Percentiles rank a stretch among this genome's conserved stretches.
phyloP scores from a whole-genome alignment of 352 stramenopile species.

The Phytopythium chamaehyphon region DNA sequence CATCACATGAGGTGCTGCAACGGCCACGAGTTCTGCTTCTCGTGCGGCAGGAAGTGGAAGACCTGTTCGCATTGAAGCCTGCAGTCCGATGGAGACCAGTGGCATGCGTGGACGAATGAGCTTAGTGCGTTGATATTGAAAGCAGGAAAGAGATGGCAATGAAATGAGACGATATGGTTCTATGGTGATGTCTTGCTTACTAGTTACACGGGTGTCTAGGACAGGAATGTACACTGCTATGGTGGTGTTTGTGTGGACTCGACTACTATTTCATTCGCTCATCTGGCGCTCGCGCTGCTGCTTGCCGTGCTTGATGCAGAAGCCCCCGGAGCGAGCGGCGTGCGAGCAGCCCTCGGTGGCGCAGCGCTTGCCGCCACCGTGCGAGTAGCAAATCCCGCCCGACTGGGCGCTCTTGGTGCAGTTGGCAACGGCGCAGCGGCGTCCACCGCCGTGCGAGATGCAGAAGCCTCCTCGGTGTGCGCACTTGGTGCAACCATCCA shows the following conservation, averaged over 20 bases:
- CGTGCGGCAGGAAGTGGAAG: slow-evolving; percentile 34
- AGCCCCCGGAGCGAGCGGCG: slow-evolving; percentile 71
- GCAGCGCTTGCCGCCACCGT: slow-evolving; percentile 81
- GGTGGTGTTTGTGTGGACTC: not conserved
- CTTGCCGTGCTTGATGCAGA: slow-evolving; percentile 85
- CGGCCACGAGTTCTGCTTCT: slow-evolving; percentile 64
- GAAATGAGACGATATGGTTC: not conserved
- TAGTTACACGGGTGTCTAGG: too few relatives aligned
- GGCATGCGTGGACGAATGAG: too few relatives aligned
- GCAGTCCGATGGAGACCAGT: slow-evolving; percentile 54
- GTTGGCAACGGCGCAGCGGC: slow-evolving; percentile 64
- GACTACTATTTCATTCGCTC: not conserved
- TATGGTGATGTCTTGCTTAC: too few relatives aligned
- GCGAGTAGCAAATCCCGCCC: slow-evolving; percentile 80
- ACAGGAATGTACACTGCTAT: too few relatives aligned
- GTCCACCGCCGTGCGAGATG: slow-evolving; percentile 75
- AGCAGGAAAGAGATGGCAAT: too few relatives aligned
- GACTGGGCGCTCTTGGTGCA: slow-evolving; percentile 81
- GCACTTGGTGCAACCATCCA: slow-evolving; percentile 78
- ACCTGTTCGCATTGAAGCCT: too few relatives aligned
- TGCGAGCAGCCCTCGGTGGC: slow-evolving; percentile 70
- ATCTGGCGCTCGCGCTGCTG: slow-evolving; percentile 21
- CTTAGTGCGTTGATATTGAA: too few relatives aligned
- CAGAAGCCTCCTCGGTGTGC: slow-evolving; percentile 78
- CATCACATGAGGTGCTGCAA: slow-evolving; percentile 53